Evolutionary conservation across 2,329 filamentous ascomycete genomes (phyloP), one percentile per base, ranked within the genome.

Genomic region (Alternaria solani): DNA sequence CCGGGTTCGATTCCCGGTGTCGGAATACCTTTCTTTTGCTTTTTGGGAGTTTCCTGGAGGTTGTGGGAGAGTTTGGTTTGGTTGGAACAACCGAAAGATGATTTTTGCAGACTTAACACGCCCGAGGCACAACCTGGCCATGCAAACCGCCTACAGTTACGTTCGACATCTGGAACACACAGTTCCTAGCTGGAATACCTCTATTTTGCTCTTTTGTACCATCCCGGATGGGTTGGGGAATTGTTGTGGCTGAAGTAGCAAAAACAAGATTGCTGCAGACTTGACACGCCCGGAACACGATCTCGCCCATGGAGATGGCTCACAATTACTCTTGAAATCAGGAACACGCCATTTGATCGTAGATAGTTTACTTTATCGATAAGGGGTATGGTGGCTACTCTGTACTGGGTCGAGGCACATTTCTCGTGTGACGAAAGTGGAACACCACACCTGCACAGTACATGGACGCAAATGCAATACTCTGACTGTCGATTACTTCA

Each of bases 1-100:
- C 72, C 70, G 72, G 71, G 72, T 74, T 72, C 72, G 65, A 74
- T 75, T 75, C 72, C 71, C 71, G 67, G 72, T 70, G 69, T 72
- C 70, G 71, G 71, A 74, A 74, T n/a, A 49, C 0, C n/a, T 52
- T 63, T 54, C 64, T 65, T 66, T 49, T 43, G 30, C 38, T 8
- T 5, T 36, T 36, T 30, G 7, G 7, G 9, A 30, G 7, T 5
- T 4, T 30, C 28, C 28, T 30, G 9, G 9, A 30, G 28, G 7
- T 7, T 3, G 2, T 30, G 28, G 28, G 9, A 30, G 9, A 9
- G 28, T 7, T 30, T 9, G 28, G 9, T 30, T 7, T 30, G 28
- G 28, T 2, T 30, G 9, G 28, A 30, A 30, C 2, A 7, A 5
- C 28, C 28, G 9, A 30, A 30, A 4, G 7, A 30, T 30, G 28